phyloP scores from a whole-genome alignment of 176 grass and related monocot genomes.

The Cenchrus fungigraminus region DNA sequence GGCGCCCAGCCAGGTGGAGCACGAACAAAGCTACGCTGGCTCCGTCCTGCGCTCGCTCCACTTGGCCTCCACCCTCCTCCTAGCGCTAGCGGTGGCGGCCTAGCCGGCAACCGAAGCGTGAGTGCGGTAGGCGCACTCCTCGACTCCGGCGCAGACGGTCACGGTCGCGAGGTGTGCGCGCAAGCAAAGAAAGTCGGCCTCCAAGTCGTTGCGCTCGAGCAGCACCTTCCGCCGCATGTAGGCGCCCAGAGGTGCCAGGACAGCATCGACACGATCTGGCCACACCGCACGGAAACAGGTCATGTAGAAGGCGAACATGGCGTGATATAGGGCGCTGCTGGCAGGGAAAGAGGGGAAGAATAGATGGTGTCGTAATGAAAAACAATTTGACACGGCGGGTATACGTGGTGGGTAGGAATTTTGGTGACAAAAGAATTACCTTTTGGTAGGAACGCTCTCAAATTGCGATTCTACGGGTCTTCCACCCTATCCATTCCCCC shows the following conservation, averaged over 20 bases:
- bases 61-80: not conserved
- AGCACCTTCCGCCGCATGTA: not conserved
- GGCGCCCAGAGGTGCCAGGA: not conserved
- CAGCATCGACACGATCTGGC: not conserved
- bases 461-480: too few species aligned
- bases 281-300: not conserved
- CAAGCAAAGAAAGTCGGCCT: not conserved
- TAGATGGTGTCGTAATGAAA: too few species aligned
- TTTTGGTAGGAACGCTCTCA: too few species aligned
- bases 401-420: too few species aligned
- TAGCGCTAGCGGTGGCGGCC: not conserved
- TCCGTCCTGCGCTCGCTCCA: not conserved
- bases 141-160: not conserved
- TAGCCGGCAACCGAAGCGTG: not conserved
- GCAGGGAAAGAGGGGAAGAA: too few species aligned
- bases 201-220: not conserved
- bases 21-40: not conserved
- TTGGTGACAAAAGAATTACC: too few species aligned
- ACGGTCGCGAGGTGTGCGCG: not conserved
- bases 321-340: not conserved
- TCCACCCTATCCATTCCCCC: too few species aligned
- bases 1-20: not conserved
- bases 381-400: too few species aligned
- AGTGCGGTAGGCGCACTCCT: not conserved
- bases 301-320: not conserved